phyloP scores from a whole-genome alignment of 306 rosid genomes.

The Mimosa bimucronata region DNA sequence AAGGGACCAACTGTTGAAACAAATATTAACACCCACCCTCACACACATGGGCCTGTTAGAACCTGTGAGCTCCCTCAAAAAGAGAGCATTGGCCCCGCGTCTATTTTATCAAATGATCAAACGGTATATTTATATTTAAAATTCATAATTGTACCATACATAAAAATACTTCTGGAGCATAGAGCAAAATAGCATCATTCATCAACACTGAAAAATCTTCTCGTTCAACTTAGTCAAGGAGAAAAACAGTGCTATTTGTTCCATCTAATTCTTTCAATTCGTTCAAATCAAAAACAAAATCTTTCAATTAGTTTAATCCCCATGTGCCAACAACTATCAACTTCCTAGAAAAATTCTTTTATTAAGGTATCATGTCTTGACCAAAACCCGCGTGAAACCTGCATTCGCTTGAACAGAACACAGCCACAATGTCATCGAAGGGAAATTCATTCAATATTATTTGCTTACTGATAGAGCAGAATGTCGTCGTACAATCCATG shows the following conservation, averaged over 20 bases:
- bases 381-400: conserved; percentile 78
- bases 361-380: too few relatives aligned
- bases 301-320: neutral
- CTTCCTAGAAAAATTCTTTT: conserved; percentile 34
- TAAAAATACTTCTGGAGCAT: neutral
- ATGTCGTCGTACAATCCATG: too few relatives aligned
- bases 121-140: too few relatives aligned
- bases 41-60: too few relatives aligned
- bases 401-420: conserved; percentile 69
- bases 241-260: neutral
- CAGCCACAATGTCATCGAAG: conserved; percentile 87
- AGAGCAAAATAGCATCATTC: conserved; percentile 32
- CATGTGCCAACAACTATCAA: conserved; percentile 18
- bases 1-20: too few relatives aligned
- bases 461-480: too few relatives aligned
- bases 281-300: too few relatives aligned
- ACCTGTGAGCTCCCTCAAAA: too few relatives aligned
- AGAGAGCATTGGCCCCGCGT: too few relatives aligned
- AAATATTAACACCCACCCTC: too few relatives aligned
- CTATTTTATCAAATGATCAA: too few relatives aligned
- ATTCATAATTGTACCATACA: neutral
- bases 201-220: neutral
- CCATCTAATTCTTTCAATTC: neutral
- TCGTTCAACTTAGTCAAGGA: neutral
- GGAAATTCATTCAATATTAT: conserved; percentile 67